Conservation (phyloP, 2,329 filamentous ascomycete genomes). For the Mycocentrospora acerina region DNA sequence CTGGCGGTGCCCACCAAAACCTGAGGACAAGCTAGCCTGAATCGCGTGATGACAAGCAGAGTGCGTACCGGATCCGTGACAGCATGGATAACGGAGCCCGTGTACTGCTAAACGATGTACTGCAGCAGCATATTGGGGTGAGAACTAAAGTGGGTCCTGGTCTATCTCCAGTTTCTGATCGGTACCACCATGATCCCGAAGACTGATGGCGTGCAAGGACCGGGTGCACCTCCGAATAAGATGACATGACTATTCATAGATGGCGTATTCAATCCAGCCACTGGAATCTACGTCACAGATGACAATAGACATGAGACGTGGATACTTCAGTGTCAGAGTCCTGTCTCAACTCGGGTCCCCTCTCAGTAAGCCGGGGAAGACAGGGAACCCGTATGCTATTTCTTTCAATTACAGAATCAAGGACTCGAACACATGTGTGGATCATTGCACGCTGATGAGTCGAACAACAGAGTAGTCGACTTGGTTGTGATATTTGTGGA, state of each 20-base stretch:
- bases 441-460: conserved; percentile 22
- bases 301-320: conserved; percentile 45
- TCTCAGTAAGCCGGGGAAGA: conserved; percentile 37
- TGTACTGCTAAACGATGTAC: conserved; percentile 44
- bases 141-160: conserved; percentile 39
- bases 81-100: conserved; percentile 39
- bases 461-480: background rate
- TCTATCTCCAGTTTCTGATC: conserved; percentile 37
- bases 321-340: conserved; percentile 29
- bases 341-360: conserved; percentile 45
- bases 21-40: conserved; percentile 31
- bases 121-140: conserved; percentile 45
- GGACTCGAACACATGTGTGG: conserved; percentile 22
- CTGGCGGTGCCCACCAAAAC: conserved; percentile 8
- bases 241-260: conserved; percentile 43
- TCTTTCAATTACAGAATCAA: conserved; percentile 40
- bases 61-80: conserved; percentile 41
- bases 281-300: conserved; percentile 36
- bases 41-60: conserved; percentile 41
- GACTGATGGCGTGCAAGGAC: conserved; percentile 38
- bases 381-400: conserved; percentile 33
- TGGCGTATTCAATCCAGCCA: conserved; percentile 34
- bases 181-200: conserved; percentile 37
- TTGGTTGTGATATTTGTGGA: no score
- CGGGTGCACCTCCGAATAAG: conserved; percentile 38